Conservation (phyloP, 805 yeast genomes). For the Pichia scutulata region DNA sequence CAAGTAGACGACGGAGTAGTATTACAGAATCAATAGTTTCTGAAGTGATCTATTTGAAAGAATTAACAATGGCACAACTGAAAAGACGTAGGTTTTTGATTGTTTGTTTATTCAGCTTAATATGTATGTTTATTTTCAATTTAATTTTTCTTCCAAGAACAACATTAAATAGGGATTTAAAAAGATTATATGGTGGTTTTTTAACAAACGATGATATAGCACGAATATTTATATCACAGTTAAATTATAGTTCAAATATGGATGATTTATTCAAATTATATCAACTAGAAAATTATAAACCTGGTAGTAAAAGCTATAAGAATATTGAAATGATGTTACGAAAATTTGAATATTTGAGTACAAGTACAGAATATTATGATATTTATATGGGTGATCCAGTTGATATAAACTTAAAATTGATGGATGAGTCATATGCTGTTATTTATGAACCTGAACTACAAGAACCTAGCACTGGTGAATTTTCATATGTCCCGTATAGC, state of each 20-base stretch:
- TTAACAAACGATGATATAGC: conserved; percentile 65
- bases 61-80: conserved; percentile 23
- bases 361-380: conserved; percentile 48
- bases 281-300: conserved; percentile 17
- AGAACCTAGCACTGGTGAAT: conserved; percentile 31
- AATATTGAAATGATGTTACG: conserved; percentile 13
- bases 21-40: conserved; percentile 23
- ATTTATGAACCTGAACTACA: conserved; percentile 41
- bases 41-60: conserved; percentile 20
- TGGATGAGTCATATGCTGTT: conserved; percentile 28
- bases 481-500: conserved; percentile 54
- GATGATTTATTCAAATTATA: conserved; percentile 14
- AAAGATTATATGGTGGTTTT: conserved; percentile 61
- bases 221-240: conserved; percentile 38
- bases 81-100: conserved; percentile 30
- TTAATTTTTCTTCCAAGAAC: conserved; percentile 78
- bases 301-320: conserved; percentile 20
- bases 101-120: conserved; percentile 28
- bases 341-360: conserved; percentile 26
- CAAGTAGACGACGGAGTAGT: conserved; percentile 3
- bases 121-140: conserved; percentile 49
- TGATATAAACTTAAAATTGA: conserved; percentile 34
- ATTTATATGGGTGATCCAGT: conserved; percentile 47
- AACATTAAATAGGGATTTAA: conserved; percentile 70
- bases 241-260: conserved; percentile 19